Base-by-base conservation (phyloP, 83 land plant genomes). In the Diphasiastrum complanatum region DNA sequence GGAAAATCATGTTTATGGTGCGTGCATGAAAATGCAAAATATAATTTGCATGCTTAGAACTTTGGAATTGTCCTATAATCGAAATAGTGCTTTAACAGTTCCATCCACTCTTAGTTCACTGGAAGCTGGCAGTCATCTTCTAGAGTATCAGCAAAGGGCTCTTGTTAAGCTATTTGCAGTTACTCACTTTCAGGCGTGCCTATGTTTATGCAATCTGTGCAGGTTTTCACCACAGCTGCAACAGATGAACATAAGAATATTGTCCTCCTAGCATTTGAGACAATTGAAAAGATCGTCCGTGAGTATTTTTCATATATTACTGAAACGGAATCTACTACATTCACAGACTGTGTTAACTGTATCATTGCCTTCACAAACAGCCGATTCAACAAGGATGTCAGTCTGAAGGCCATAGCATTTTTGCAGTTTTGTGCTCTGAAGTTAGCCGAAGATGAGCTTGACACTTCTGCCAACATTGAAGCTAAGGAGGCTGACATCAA, bases 1-100 rank as follows among this genome's bases (percentile, higher is more conserved):
- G 99, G 99, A 95, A 95, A 64, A 95, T 95, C 79, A 86, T 89
- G 93, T 95, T 95, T 79, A 95, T 95, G 99, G 99, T 95, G 80
- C 38, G 36, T n/a, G n/a, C n/a, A n/a, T n/a, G n/a, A n/a, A n/a
- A n/a, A n/a, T n/a, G n/a, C n/a, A n/a, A n/a, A n/a, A n/a, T n/a
- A n/a, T n/a, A n/a, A n/a, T n/a, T n/a, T n/a, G n/a, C n/a, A n/a
- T n/a, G n/a, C n/a, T n/a, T n/a, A n/a, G n/a, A n/a, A n/a, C n/a
- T n/a, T n/a, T n/a, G n/a, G n/a, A n/a, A n/a, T n/a, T n/a, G n/a
- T n/a, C n/a, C n/a, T n/a, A n/a, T n/a, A n/a, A n/a, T n/a, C n/a
- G n/a, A n/a, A n/a, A n/a, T n/a, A n/a, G n/a, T n/a, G n/a, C n/a
- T n/a, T n/a, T n/a, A n/a, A n/a, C n/a, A n/a, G n/a, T n/a, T n/a